A percentile compares a stretch with the other conserved stretches of the same genome.
These are phyloP conservation scores for Iberis pinnata DNA, from an alignment of 345 rosid genomes.

Conservation along the genomic window DNA sequence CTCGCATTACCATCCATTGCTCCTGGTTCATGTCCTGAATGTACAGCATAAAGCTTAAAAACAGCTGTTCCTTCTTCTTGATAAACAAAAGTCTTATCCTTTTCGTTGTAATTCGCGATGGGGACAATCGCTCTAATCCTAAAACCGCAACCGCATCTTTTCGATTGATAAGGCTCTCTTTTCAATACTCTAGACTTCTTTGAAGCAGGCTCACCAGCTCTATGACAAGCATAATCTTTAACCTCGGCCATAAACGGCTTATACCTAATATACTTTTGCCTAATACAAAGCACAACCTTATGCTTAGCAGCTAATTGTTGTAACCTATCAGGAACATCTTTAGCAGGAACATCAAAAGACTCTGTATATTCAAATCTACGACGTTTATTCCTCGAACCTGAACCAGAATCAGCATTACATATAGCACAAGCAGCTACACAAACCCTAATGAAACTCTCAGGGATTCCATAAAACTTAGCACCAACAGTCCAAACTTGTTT, in stretches of 20 bases:
- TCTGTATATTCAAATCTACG: conserved; percentile 90
- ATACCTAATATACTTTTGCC: conserved; percentile 95
- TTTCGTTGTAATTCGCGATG: conserved; percentile 85
- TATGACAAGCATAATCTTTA: conserved; percentile 98
- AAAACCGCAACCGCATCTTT: conserved; percentile 95
- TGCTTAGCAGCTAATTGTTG: conserved; percentile 94
- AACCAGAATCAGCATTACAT: conserved; percentile 68
- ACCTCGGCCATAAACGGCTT: conserved; percentile 99
- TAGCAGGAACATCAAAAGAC: conserved; percentile 92
- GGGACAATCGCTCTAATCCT: conserved; percentile 96
- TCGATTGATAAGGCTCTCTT: conserved; percentile 96
- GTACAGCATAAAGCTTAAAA: conserved; percentile 89
- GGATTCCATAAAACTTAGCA: conserved; percentile 90
- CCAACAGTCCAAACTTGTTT: conserved; percentile 97
- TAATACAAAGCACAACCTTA: conserved; percentile 94
- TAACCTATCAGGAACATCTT: conserved; percentile 73
- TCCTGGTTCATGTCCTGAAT: conserved; percentile 98
- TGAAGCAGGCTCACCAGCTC: conserved; percentile 88
- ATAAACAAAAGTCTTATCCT: conserved; percentile 88
- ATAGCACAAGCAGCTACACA: conserved; percentile 84
- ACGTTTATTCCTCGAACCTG: conserved; percentile 69
- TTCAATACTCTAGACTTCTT: conserved; percentile 87
- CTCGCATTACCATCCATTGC: conserved; percentile 95
- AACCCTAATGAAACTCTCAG: conserved; percentile 95
- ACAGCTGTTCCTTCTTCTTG: conserved; percentile 94